Evolutionary conservation across 1,284 basidiomycete species (phyloP).

Genomic region (Pseudozyma pruni): DNA sequence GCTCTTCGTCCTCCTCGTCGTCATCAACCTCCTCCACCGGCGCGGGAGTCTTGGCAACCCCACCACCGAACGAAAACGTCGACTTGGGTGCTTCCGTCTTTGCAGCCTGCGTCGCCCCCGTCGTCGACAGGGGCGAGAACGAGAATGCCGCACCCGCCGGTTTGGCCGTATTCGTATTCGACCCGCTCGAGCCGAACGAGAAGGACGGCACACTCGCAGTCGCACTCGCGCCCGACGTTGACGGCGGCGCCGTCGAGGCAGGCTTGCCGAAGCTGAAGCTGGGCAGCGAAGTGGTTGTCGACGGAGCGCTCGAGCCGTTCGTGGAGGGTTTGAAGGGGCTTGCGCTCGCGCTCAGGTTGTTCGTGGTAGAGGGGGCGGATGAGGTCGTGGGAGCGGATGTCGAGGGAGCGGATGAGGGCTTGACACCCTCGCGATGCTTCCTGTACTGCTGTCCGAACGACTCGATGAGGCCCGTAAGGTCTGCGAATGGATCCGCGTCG

Average conservation of each 20-base stretch:
- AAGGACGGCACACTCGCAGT: slow-evolving; percentile 21
- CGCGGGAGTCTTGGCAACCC: slow-evolving; percentile 1
- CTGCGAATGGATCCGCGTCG: slow-evolving; percentile 35
- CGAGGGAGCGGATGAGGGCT: not conserved
- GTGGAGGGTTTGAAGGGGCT: slow-evolving; percentile 19
- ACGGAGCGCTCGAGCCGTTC: slow-evolving; percentile 13
- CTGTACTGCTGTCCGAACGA: slow-evolving; percentile 35
- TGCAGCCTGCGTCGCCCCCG: not conserved
- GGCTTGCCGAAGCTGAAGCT: slow-evolving; percentile 38
- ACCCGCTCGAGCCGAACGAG: slow-evolving; percentile 31
- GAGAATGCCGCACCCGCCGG: slow-evolving; percentile 30
- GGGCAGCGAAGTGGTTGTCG: slow-evolving; percentile 11
- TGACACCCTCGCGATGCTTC: slow-evolving; percentile 22
- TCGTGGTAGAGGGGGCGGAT: not conserved
- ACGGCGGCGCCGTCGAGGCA: slow-evolving; percentile 5
- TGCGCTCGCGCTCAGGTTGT: slow-evolving; percentile 10
- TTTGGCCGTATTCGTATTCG: slow-evolving; percentile 6
- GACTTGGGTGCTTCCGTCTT: slow-evolving; percentile 10
- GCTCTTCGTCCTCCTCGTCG: slow-evolving; percentile 3
- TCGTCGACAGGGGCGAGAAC: slow-evolving; percentile 20
- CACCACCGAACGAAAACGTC: slow-evolving; percentile 20
- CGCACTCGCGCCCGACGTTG: not conserved
- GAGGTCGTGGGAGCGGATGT: slow-evolving; percentile 1
- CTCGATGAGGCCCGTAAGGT: slow-evolving; percentile 28
- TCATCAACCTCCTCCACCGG: not conserved